phyloP scores from a whole-genome alignment of 331 rosid genomes.

The Phaseolus coccineus region DNA sequence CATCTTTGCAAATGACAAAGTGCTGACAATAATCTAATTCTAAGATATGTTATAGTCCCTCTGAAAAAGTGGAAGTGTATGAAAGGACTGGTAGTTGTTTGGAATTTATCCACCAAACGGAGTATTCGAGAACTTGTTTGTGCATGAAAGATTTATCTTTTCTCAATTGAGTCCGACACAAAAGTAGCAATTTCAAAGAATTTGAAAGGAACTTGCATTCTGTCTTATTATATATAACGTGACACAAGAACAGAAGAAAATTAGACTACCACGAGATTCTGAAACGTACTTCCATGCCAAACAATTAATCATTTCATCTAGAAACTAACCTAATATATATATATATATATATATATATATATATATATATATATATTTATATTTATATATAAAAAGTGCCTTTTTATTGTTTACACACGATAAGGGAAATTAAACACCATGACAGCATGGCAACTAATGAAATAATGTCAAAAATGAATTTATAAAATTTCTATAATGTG shows the following conservation, averaged over 20 bases:
- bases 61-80: background rate
- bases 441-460: too few species aligned
- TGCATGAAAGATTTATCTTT: background rate
- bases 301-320: slow-evolving; percentile 24
- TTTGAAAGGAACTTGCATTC: slow-evolving; percentile 39
- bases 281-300: background rate
- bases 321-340: slow-evolving; percentile 33
- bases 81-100: slow-evolving; percentile 38
- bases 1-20: background rate
- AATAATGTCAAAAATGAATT: too few species aligned
- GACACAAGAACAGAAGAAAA: slow-evolving; percentile 36
- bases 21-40: background rate
- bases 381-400: too few species aligned
- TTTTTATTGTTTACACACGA: too few species aligned
- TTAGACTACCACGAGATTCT: slow-evolving; percentile 29
- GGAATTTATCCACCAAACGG: slow-evolving; percentile 18
- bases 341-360: too few species aligned
- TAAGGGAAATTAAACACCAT: too few species aligned
- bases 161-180: slow-evolving; percentile 26
- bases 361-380: too few species aligned
- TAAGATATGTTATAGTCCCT: background rate
- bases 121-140: slow-evolving; percentile 39
- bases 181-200: background rate
- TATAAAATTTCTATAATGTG: too few species aligned
- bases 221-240: slow-evolving; percentile 22